Conservation (phyloP, 495 filamentous ascomycete species). For the Penicillium canescens region DNA sequence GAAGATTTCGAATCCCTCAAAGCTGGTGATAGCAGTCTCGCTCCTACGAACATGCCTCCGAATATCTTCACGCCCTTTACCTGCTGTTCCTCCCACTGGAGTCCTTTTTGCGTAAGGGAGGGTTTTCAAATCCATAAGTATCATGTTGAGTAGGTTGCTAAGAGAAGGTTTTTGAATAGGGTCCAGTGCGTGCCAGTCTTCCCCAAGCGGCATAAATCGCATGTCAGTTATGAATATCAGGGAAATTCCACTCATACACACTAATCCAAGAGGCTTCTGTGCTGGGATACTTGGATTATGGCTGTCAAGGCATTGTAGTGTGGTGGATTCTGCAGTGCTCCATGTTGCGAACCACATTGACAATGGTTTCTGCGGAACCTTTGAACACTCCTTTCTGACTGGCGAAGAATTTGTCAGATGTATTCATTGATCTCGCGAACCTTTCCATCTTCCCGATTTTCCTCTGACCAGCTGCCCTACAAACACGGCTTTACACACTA, state of each 20-base stretch:
- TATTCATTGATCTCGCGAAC: neutral
- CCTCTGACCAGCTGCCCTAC: no score
- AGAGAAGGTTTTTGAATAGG: constrained; percentile 11
- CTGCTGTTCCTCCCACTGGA: constrained; percentile 21
- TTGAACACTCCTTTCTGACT: neutral
- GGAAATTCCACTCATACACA: constrained; percentile 12
- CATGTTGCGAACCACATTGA: constrained; percentile 12
- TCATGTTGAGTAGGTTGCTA: constrained; percentile 9
- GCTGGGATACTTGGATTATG: constrained; percentile 15
- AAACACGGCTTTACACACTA: no score
- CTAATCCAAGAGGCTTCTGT: constrained; percentile 20
- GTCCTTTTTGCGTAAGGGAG: constrained; percentile 14
- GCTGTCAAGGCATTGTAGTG: constrained; percentile 21
- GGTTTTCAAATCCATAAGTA: constrained; percentile 15
- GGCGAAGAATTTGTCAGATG: neutral
- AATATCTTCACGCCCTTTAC: constrained; percentile 30
- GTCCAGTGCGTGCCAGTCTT: neutral
- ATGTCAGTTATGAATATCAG: constrained; percentile 14
- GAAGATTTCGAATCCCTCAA: constrained; percentile 32
- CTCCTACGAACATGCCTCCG: constrained; percentile 19
- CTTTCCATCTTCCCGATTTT: no score
- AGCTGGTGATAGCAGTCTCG: constrained; percentile 17
- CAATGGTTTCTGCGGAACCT: constrained; percentile 15
- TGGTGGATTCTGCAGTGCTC: constrained; percentile 18
- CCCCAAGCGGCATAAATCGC: neutral